Conservation (phyloP, 208 protist species). For the Tetramitus jugosus region DNA sequence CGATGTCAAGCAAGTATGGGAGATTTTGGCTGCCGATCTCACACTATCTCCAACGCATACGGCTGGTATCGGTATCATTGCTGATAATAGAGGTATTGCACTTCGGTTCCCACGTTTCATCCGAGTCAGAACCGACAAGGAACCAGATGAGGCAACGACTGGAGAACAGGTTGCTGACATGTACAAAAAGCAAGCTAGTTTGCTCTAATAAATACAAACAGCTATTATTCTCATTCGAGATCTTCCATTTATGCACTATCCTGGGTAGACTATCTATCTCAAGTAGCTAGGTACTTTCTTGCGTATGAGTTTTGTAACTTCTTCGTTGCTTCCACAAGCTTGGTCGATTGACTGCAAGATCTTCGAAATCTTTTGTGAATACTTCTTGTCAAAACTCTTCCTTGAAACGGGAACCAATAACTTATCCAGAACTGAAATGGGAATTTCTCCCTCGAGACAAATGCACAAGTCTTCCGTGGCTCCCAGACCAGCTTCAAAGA, state of each 20-base stretch:
- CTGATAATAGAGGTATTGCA: slow-evolving; percentile 75
- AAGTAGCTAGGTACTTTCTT: too few relatives aligned
- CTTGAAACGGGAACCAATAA: background rate
- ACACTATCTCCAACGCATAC: slow-evolving; percentile 91
- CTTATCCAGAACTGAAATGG: background rate
- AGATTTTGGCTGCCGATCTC: slow-evolving; percentile 95
- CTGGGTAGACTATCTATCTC: too few relatives aligned
- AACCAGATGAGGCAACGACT: slow-evolving; percentile 74
- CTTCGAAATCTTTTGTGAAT: background rate
- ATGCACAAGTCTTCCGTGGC: background rate
- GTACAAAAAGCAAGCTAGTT: slow-evolving; percentile 43
- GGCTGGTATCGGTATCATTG: slow-evolving; percentile 76
- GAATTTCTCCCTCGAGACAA: background rate
- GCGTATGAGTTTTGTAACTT: too few relatives aligned
- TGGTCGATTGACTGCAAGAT: too few relatives aligned
- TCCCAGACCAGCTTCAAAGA: background rate
- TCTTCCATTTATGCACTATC: too few relatives aligned
- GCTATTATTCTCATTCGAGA: too few relatives aligned
- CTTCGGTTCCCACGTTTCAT: slow-evolving; percentile 97
- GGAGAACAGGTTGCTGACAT: slow-evolving; percentile 79
- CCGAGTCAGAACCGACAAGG: slow-evolving; percentile 95
- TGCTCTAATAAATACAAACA: too few relatives aligned
- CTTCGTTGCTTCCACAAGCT: too few relatives aligned
- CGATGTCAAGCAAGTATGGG: slow-evolving; percentile 88
- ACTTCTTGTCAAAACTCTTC: background rate